phyloP scores from a whole-genome alignment of 2,329 filamentous ascomycete species.

The Didymella glomerata region DNA sequence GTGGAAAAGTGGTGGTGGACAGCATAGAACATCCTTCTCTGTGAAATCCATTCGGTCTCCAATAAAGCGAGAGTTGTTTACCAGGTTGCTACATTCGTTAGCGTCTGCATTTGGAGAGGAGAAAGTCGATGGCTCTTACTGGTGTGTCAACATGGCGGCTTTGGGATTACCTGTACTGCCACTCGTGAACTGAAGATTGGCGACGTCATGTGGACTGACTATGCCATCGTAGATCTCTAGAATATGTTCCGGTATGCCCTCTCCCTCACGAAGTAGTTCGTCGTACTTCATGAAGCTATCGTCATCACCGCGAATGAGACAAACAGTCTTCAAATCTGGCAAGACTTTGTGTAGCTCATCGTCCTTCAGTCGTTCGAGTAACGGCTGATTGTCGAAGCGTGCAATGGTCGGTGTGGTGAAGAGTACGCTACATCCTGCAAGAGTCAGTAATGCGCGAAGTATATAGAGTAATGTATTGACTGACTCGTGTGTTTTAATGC shows the following conservation, averaged over 20 bases:
- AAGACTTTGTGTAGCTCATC: slow-evolving; percentile 28
- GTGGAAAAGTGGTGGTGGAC: slow-evolving; percentile 84
- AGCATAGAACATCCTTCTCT: slow-evolving; percentile 73
- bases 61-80: slow-evolving; percentile 54
- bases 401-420: slow-evolving; percentile 77
- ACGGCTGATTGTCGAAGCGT: slow-evolving; percentile 67
- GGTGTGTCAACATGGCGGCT: slow-evolving; percentile 51
- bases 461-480: slow-evolving; percentile 25
- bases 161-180: slow-evolving; percentile 52
- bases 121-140: slow-evolving; percentile 32
- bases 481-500: slow-evolving; percentile 74
- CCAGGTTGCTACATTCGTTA: slow-evolving; percentile 41
- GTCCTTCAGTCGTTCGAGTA: slow-evolving; percentile 57
- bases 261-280: slow-evolving; percentile 58
- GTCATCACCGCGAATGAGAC: slow-evolving; percentile 42
- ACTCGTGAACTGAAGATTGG: slow-evolving; percentile 51
- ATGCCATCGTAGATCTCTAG: slow-evolving; percentile 49
- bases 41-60: slow-evolving; percentile 78
- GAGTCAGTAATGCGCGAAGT: slow-evolving; percentile 4
- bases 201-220: slow-evolving; percentile 47
- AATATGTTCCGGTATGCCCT: slow-evolving; percentile 44
- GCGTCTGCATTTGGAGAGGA: not conserved
- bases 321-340: slow-evolving; percentile 45
- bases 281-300: slow-evolving; percentile 67
- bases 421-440: slow-evolving; percentile 71